Evolutionary conservation across 2,329 filamentous ascomycete species (phyloP).

Genomic region (Cladosporium sp.): DNA sequence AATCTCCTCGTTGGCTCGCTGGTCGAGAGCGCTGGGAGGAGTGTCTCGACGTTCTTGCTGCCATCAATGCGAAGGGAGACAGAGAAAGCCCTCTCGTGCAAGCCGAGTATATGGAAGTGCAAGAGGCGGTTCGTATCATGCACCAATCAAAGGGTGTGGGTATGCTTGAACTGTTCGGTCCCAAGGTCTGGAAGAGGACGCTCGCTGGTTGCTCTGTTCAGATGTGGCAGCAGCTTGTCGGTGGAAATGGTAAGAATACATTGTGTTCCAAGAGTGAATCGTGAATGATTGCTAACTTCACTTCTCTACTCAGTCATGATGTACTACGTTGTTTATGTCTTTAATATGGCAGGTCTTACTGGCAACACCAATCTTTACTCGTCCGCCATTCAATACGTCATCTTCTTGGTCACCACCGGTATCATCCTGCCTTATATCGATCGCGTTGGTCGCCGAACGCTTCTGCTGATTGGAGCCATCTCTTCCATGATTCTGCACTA

Average conservation of each 20-base stretch:
- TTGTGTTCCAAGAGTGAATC: too few relatives aligned
- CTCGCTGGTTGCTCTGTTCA: conserved; percentile 53
- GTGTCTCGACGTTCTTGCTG: conserved; percentile 36
- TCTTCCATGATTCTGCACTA: conserved; percentile 62
- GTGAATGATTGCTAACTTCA: neutral
- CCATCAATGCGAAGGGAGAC: conserved; percentile 38
- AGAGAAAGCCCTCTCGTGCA: conserved; percentile 42
- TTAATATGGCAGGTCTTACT: conserved; percentile 63
- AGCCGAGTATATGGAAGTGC: conserved; percentile 45
- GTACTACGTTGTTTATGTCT: conserved; percentile 53
- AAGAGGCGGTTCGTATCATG: conserved; percentile 34
- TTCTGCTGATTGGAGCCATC: conserved; percentile 60
- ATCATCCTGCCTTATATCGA: conserved; percentile 72
- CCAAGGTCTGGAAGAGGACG: conserved; percentile 55
- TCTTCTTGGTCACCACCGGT: conserved; percentile 75
- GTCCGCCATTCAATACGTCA: conserved; percentile 69
- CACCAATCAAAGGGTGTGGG: conserved; percentile 36
- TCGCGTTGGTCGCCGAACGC: conserved; percentile 66
- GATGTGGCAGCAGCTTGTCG: conserved; percentile 51
- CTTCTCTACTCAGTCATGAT: neutral
- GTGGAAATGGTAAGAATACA: conserved; percentile 23
- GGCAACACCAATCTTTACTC: conserved; percentile 57
- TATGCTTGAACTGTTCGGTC: conserved; percentile 42
- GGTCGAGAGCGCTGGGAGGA: conserved; percentile 45
- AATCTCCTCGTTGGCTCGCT: conserved; percentile 45